Evolutionary conservation across 2,329 filamentous ascomycete species (phyloP).

Genomic region (Diaporthe destruens): DNA sequence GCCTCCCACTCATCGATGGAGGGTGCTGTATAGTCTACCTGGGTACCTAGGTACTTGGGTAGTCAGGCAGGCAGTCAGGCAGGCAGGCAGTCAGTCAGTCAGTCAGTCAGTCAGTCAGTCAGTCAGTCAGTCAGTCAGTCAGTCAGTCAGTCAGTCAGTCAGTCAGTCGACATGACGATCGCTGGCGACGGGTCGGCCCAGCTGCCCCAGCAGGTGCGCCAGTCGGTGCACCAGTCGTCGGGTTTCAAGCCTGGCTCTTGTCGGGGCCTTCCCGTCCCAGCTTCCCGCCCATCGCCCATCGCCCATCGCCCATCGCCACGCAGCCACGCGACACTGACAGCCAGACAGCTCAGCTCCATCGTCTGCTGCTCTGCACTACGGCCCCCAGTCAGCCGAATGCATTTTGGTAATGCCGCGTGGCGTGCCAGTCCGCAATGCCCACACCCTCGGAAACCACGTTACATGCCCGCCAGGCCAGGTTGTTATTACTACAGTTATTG

Average conservation of each 20-base stretch:
- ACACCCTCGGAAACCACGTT: constrained; percentile 9
- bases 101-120: too few species aligned
- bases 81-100: too few species aligned
- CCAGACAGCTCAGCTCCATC: too few species aligned
- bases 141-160: too few species aligned
- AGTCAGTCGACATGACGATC: constrained; percentile 27
- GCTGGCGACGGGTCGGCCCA: constrained; percentile 34
- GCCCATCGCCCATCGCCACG: not conserved
- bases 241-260: constrained; percentile 30
- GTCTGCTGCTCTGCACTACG: not conserved
- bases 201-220: too few species aligned
- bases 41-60: too few species aligned
- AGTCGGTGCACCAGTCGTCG: constrained; percentile 20
- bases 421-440: not conserved
- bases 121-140: too few species aligned
- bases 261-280: not conserved
- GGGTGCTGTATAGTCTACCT: constrained; percentile 3
- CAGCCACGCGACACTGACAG: constrained; percentile 19
- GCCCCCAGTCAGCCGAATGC: not conserved
- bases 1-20: not conserved
- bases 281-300: not conserved
- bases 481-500: not conserved
- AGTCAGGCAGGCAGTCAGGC: too few species aligned
- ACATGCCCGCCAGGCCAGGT: not conserved
- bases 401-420: constrained; percentile 1